Percentiles rank a stretch among this genome's conserved stretches.
phyloP scores from a whole-genome alignment of 345 rosid genomes.

The Camelina laxa region DNA sequence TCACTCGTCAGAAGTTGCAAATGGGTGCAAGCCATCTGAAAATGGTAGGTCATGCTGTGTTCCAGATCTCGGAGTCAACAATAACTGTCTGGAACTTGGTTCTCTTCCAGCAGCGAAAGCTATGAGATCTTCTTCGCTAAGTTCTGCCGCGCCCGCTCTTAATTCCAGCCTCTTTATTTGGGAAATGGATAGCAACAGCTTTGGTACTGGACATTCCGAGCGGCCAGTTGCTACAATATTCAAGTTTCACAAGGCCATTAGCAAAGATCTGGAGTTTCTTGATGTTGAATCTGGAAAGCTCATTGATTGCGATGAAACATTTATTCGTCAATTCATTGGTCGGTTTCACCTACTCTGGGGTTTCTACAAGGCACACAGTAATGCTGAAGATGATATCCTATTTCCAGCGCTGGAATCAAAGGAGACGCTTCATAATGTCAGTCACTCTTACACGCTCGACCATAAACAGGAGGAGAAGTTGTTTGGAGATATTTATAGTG shows the following conservation, averaged over 20 bases:
- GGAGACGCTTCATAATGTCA: constrained; percentile 92
- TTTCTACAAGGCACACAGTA: constrained; percentile 90
- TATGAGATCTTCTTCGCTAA: constrained; percentile 69
- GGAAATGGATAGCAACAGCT: constrained; percentile 68
- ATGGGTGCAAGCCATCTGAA: constrained; percentile 48
- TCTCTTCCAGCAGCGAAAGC: constrained; percentile 73
- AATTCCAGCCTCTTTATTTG: constrained; percentile 86
- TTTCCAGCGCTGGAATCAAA: constrained; percentile 94
- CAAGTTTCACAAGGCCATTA: constrained; percentile 88
- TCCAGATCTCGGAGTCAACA: constrained; percentile 82
- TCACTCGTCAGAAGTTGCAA: constrained; percentile 40
- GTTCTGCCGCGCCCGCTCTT: constrained; percentile 72
- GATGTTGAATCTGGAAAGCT: constrained; percentile 92
- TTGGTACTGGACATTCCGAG: constrained; percentile 50
- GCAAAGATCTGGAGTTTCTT: constrained; percentile 87
- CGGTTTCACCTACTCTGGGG: constrained; percentile 92
- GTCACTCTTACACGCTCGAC: constrained; percentile 89
- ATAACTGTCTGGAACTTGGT: constrained; percentile 66
- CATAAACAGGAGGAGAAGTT: constrained; percentile 91
- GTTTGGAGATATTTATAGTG: constrained; percentile 79
- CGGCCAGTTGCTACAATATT: constrained; percentile 91
- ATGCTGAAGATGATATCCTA: constrained; percentile 95
- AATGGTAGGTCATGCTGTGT: constrained; percentile 71
- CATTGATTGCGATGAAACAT: constrained; percentile 64
- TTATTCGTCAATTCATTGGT: constrained; percentile 78